Percentiles rank a stretch among this genome's conserved stretches.
Evolutionary conservation across 345 rosid genomes (phyloP).

Genomic region (Garcia nutans): DNA sequence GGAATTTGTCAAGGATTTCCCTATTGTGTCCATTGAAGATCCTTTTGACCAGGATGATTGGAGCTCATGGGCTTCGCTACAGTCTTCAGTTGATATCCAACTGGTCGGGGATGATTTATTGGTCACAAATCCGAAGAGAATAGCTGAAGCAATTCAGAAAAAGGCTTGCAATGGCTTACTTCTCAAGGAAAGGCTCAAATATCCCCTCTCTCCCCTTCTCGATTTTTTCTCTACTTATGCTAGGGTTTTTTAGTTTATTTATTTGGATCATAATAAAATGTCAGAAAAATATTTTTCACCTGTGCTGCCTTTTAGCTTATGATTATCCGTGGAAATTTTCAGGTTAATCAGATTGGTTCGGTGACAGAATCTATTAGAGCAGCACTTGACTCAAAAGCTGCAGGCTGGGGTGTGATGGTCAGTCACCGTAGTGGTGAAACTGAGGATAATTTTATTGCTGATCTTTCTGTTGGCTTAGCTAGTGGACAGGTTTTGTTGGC

Average conservation of each 20-base stretch:
- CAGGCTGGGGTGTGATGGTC: constrained; percentile 99
- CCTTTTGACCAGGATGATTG: constrained; percentile 99
- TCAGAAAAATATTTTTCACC: neutral
- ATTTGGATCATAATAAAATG: neutral
- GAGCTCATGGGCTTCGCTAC: constrained; percentile 88
- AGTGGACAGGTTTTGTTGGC: constrained; percentile 76
- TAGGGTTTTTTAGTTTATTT: no score
- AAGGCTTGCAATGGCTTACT: constrained; percentile 90
- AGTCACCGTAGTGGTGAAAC: constrained; percentile 99
- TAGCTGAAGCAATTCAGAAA: constrained; percentile 87
- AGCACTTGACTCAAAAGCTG: constrained; percentile 94
- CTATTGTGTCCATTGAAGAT: constrained; percentile 90
- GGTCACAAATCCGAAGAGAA: constrained; percentile 95
- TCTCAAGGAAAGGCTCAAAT: constrained; percentile 57
- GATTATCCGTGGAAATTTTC: constrained; percentile 18
- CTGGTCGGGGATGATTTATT: constrained; percentile 92
- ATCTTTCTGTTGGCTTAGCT: constrained; percentile 93
- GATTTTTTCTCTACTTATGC: neutral
- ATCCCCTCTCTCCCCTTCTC: constrained; percentile 4
- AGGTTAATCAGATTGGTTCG: constrained; percentile 98
- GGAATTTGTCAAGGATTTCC: constrained; percentile 85
- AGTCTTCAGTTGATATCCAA: constrained; percentile 85
- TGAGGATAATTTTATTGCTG: constrained; percentile 95
- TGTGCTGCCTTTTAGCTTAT: constrained; percentile 8
- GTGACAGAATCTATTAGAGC: constrained; percentile 95